Conservation (phyloP, 148 eudicot genomes). For the Arbutus unedo region DNA sequence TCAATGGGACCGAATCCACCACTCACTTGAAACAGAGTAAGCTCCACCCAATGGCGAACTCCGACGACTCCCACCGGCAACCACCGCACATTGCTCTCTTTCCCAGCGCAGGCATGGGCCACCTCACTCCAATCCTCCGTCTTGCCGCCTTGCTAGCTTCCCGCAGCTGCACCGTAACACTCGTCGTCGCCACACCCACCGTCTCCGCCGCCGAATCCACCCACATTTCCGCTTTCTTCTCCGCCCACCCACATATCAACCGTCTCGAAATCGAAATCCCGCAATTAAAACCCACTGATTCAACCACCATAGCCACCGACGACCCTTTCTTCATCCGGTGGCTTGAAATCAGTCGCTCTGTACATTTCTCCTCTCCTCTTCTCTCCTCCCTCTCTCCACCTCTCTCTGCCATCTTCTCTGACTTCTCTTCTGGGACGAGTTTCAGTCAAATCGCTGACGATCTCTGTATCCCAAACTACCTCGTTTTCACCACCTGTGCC, state of each 20-base stretch:
- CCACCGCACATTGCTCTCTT: conserved; percentile 50
- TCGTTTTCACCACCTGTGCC: conserved; percentile 37
- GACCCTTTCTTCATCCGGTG: conserved; percentile 36
- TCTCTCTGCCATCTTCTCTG: conserved; percentile 39
- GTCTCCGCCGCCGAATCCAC: conserved; percentile 42
- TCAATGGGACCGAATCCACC: no score
- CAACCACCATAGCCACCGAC: conserved; percentile 8
- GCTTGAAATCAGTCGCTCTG: neutral
- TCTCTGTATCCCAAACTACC: conserved; percentile 28
- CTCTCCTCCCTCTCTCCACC: conserved; percentile 31
- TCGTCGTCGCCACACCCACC: conserved; percentile 38
- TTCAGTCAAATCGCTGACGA: conserved; percentile 11
- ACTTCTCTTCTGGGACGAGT: conserved; percentile 24
- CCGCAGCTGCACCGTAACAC: conserved; percentile 27
- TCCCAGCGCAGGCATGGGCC: conserved; percentile 72
- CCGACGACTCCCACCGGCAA: neutral
- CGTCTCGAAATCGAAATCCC: conserved; percentile 33
- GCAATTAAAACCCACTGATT: conserved; percentile 16
- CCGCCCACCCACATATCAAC: neutral
- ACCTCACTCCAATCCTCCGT: conserved; percentile 64
- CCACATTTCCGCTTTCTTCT: conserved; percentile 34
- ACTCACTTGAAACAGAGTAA: neutral
- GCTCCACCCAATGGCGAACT: neutral
- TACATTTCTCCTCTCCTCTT: neutral
- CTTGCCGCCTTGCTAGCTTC: conserved; percentile 43